These are phyloP conservation scores for Rhodotorula sp. DNA, from an alignment of 1,284 basidiomycete species.

Conservation along the genomic window DNA sequence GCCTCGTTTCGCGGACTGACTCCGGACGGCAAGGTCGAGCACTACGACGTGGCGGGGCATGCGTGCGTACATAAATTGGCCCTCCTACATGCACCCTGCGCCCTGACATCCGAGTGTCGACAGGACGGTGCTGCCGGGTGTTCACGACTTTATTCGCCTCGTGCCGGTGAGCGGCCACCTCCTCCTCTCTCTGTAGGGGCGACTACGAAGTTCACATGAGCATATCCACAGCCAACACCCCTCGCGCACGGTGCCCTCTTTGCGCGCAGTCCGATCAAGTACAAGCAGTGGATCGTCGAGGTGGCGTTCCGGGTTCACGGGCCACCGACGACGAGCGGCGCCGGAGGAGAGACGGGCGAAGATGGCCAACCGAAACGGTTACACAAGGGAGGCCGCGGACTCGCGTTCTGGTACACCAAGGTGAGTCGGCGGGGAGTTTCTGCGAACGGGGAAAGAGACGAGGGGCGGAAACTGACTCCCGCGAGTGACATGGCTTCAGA, in stretches of 20 bases:
- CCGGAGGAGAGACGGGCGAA: conserved; percentile 26
- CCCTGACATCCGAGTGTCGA: neutral
- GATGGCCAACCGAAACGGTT: conserved; percentile 23
- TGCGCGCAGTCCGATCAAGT: conserved; percentile 35
- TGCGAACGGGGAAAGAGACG: neutral
- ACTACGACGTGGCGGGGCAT: conserved; percentile 39
- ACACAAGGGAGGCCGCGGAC: conserved; percentile 45
- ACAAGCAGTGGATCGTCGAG: conserved; percentile 47
- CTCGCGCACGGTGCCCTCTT: conserved; percentile 47
- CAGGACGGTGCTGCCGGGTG: conserved; percentile 36
- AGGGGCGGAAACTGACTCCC: neutral
- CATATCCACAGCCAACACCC: conserved; percentile 32
- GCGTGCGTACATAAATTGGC: conserved; percentile 22
- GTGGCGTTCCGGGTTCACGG: conserved; percentile 47
- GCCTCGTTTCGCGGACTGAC: conserved; percentile 37
- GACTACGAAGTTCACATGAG: neutral
- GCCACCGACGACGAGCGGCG: conserved; percentile 4
- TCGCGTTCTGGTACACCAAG: conserved; percentile 47
- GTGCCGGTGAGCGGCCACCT: conserved; percentile 30
- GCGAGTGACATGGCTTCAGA: neutral
- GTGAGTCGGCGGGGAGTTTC: conserved; percentile 9
- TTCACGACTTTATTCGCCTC: conserved; percentile 46
- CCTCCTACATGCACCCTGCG: neutral
- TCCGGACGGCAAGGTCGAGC: conserved; percentile 16
- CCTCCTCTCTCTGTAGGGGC: neutral